Base-by-base conservation (phyloP, 1,284 basidiomycete genomes). In the Porogramme epimiltina region DNA sequence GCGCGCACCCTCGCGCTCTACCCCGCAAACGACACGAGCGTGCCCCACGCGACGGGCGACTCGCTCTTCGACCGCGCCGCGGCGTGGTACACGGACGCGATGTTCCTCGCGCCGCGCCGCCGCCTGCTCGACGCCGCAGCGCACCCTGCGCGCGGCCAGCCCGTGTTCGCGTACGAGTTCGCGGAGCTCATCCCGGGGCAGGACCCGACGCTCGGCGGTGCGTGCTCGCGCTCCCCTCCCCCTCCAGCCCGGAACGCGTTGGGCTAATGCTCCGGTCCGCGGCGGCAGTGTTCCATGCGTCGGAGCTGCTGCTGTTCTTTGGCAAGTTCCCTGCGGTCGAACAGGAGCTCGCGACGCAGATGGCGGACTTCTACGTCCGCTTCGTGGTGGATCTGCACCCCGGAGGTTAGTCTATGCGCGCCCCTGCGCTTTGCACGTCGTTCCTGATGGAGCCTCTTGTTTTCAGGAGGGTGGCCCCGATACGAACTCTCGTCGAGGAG, bases 71-170 rank as follows among this genome's bases (percentile, higher is more conserved):
- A 84, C 58, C 66, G 82, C 47, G 77, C 73, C 0, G 74, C 67
- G 45, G 70, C 80, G 1, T 84, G 77, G 75, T 85, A 84, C 58
- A 79, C 77, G 0, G 80, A 80, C 54, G 69, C 74, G 46, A 82
- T 82, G 78, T 84, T 74, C 62, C 67, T 83, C 22, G 68, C 75
- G 0, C 69, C 79, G 0, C 64, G 80, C 33, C 68, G 81, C 37
- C 66, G 75, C 36, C 76, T 83, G 43, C 79, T 80, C 54, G 65
- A 77, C 25, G 69, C 75, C 33, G 80, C 74, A 0, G 72, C 28
- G 28, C 28, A 8, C 8, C n/a, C n/a, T 31, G 28, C 80, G 1
- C 54, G 70, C 1, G 58, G 69, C 16, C 80, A 81, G 53, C 74
- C 75, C 0, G 71, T 78, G 56, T 85, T 75, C 62, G 78, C 66